Evolutionary conservation across 306 rosid genomes (phyloP), one percentile per base, ranked within the genome.

Genomic region (Sphenostylis stenocarpa): DNA sequence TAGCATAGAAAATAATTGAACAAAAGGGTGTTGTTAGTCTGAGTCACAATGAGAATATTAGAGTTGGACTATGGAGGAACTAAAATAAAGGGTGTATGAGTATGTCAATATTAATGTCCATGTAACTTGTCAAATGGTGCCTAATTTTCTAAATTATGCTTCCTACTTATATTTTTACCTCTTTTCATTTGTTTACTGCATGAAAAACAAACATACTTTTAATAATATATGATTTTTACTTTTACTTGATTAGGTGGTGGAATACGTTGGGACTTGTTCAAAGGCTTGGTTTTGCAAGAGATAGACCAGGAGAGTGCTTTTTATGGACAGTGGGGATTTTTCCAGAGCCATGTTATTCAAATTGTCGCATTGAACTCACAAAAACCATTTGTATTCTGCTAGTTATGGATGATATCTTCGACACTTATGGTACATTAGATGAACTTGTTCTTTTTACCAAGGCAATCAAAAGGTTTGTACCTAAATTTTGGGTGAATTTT

Each of bases 261-360:
- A 83, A 80, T 38, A 57, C 77, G 11, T 33, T 86, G 52, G 89
- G 77, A 47, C 83, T 86, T 2, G 79, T 83, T 53, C 73, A 69
- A 12, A 80, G n/a, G 33, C 83, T 86, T 67, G 79, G 87, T 62
- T 86, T 86, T 56, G 89, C 45, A 0, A 83, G 89, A 80, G 85
- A 86, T 19, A 83, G 85, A 49, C 89, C 89, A 67, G 9, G 73
- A n/a, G 85, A 86, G 45, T 86, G 89, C 81, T 86, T 83, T 60
- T 34, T 86, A 7, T 86, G 87, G 89, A 83, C 89, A 12, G 33
- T 83, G 52, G 89, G 89, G 14, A 24, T 65, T 12, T 82, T 86
- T 81, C 83, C 83, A 21, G 87, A 86, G 8, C 81, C 87, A 62
- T 15, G 9, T 21, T 15, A 83, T 68, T 76, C 89, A 29, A 70